Evolutionary conservation across 495 filamentous ascomycete species (phyloP).

Genomic region (Penicillium ucsense): DNA sequence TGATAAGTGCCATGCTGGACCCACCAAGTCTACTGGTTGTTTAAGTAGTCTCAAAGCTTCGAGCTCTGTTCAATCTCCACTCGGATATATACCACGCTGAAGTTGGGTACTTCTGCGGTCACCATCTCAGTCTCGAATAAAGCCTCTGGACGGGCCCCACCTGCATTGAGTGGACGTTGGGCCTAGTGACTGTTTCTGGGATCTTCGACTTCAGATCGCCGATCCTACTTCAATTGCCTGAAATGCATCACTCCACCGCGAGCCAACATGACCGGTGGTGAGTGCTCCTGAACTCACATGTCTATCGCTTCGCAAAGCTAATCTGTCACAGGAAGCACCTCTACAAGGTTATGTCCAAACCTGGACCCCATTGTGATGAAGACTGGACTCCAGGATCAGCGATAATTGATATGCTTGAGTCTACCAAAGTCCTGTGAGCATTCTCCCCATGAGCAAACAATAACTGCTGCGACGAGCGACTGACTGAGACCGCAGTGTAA

Average conservation of each 20-base stretch:
- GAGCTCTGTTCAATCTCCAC: too few relatives aligned
- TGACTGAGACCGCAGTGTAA: too few relatives aligned
- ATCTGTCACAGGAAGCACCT: conserved; percentile 59
- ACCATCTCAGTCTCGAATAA: too few relatives aligned
- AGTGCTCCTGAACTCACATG: neutral
- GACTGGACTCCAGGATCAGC: conserved; percentile 56
- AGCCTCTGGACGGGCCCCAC: too few relatives aligned
- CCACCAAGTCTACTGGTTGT: too few relatives aligned
- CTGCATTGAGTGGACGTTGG: too few relatives aligned
- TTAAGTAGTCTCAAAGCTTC: too few relatives aligned
- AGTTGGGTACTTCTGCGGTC: too few relatives aligned
- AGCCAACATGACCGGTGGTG: conserved; percentile 15
- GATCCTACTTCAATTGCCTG: neutral
- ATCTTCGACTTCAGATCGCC: too few relatives aligned
- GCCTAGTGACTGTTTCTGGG: too few relatives aligned
- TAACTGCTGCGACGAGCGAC: neutral
- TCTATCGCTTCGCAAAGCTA: conserved; percentile 5
- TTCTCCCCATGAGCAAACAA: neutral
- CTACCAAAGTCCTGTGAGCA: conserved; percentile 61
- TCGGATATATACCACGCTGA: too few relatives aligned
- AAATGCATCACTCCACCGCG: conserved; percentile 11
- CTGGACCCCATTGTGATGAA: conserved; percentile 69
- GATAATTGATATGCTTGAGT: conserved; percentile 49
- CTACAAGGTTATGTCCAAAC: conserved; percentile 61
- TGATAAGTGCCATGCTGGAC: too few relatives aligned